Evolutionary conservation across 78 protist genomes (phyloP).

Genomic region (Capsaspora owczarzaki): DNA sequence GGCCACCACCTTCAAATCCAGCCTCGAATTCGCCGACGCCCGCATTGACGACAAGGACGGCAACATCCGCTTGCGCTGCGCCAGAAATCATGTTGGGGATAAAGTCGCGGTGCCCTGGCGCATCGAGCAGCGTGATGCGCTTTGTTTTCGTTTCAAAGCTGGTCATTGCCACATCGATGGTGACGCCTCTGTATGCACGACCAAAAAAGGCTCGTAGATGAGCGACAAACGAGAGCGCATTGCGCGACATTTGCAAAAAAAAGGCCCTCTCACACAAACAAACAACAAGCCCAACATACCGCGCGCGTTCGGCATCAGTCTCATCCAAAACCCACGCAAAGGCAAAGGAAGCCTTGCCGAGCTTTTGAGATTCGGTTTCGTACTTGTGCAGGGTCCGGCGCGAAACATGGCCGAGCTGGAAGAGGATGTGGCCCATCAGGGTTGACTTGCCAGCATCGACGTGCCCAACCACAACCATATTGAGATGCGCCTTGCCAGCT

Average conservation of each 20-base stretch:
- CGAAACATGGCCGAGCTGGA: conserved; percentile 47
- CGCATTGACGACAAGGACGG: conserved; percentile 81
- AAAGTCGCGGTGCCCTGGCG: conserved; percentile 98
- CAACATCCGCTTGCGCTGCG: conserved; percentile 88
- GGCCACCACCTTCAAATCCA: conserved; percentile 81
- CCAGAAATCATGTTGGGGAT: conserved; percentile 91
- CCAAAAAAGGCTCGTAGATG: too few relatives aligned
- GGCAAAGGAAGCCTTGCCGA: conserved; percentile 89
- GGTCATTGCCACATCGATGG: conserved; percentile 81
- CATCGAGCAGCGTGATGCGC: conserved; percentile 87
- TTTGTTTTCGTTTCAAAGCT: conserved; percentile 51
- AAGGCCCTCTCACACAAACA: background rate
- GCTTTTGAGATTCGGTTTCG: conserved; percentile 64
- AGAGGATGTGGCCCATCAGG: conserved; percentile 86
- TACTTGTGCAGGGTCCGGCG: conserved; percentile 62
- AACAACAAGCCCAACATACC: conserved; percentile 15
- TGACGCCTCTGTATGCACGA: conserved; percentile 71
- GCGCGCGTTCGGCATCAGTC: conserved; percentile 46
- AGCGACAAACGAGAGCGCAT: background rate
- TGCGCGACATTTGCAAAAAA: background rate
- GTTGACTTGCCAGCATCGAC: conserved; percentile 89
- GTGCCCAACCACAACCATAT: too few relatives aligned
- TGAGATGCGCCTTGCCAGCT: too few relatives aligned
- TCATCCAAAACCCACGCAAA: conserved; percentile 97
- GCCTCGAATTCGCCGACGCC: conserved; percentile 81